Conservation (phyloP, 495 filamentous ascomycete species). For the Patellaria atrata region DNA sequence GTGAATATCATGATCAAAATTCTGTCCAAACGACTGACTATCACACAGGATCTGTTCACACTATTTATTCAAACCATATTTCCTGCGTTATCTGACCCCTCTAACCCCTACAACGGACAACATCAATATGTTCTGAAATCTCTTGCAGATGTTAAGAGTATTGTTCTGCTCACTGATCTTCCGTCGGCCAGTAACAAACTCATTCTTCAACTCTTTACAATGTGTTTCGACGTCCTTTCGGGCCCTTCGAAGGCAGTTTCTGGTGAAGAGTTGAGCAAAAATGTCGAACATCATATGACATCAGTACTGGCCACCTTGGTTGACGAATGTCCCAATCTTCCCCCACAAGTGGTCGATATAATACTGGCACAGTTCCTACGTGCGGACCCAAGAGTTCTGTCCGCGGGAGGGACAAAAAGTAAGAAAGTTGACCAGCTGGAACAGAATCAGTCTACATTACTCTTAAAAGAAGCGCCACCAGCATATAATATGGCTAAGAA, state of each 20-base stretch:
- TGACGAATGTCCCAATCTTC: conserved; percentile 71
- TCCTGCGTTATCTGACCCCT: conserved; percentile 72
- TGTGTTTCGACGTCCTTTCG: conserved; percentile 86
- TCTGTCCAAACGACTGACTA: conserved; percentile 2
- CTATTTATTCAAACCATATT: conserved; percentile 73
- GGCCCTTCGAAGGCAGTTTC: conserved; percentile 55
- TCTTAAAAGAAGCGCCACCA: conserved; percentile 71
- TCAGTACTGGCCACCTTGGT: conserved; percentile 69
- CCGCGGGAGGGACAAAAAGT: conserved; percentile 27
- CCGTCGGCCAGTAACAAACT: conserved; percentile 62
- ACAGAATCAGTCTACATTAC: conserved; percentile 62
- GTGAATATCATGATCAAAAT: background rate
- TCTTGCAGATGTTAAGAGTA: conserved; percentile 83
- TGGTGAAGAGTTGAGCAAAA: conserved; percentile 70
- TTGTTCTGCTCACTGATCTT: conserved; percentile 85
- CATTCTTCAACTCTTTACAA: conserved; percentile 63
- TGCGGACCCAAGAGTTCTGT: conserved; percentile 48
- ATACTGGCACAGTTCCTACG: conserved; percentile 92
- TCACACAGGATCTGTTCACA: conserved; percentile 75
- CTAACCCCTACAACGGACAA: conserved; percentile 81
- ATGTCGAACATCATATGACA: conserved; percentile 86
- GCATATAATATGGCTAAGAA: conserved; percentile 94
- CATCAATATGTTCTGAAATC: conserved; percentile 82
- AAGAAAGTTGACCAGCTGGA: conserved; percentile 49
- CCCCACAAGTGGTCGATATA: conserved; percentile 73